These are phyloP conservation scores for Amylocarpus encephaloides DNA, from an alignment of 2,329 filamentous ascomycete species.

Conservation along the genomic window DNA sequence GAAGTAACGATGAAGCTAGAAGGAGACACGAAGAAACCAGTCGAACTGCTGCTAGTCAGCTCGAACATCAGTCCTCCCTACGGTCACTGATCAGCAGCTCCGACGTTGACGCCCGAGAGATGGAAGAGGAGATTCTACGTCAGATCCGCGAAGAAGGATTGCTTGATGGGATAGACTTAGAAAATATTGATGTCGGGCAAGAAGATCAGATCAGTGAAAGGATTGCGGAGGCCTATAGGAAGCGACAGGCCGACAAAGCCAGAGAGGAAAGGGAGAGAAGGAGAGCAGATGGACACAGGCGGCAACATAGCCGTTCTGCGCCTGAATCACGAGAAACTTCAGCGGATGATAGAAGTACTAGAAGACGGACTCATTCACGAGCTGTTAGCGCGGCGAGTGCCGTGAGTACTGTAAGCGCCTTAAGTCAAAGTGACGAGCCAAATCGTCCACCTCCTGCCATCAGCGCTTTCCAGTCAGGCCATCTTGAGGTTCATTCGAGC, in stretches of 20 bases:
- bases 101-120: constrained; percentile 68
- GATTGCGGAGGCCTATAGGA: constrained; percentile 81
- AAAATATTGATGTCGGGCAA: constrained; percentile 75
- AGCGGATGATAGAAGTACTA: constrained; percentile 22
- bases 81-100: constrained; percentile 77
- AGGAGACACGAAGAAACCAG: constrained; percentile 26
- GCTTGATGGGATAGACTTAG: constrained; percentile 79
- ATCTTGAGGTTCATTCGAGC: constrained; percentile 43
- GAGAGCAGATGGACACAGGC: constrained; percentile 33
- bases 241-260: constrained; percentile 61
- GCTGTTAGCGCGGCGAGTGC: constrained; percentile 37
- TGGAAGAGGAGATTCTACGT: constrained; percentile 81
- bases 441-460: constrained; percentile 43
- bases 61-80: constrained; percentile 87
- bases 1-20: constrained; percentile 23
- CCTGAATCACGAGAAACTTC: constrained; percentile 26
- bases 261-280: constrained; percentile 42
- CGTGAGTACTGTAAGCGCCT: constrained; percentile 39
- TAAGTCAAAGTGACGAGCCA: constrained; percentile 41
- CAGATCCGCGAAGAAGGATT: constrained; percentile 86
- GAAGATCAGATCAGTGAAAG: constrained; percentile 87
- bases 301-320: constrained; percentile 22
- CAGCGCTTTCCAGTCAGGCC: constrained; percentile 39
- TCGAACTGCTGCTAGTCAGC: constrained; percentile 41
- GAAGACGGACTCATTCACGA: constrained; percentile 38